Evolutionary conservation across 2,329 filamentous ascomycete genomes (phyloP).

Genomic region (Sporothrix humicola): DNA sequence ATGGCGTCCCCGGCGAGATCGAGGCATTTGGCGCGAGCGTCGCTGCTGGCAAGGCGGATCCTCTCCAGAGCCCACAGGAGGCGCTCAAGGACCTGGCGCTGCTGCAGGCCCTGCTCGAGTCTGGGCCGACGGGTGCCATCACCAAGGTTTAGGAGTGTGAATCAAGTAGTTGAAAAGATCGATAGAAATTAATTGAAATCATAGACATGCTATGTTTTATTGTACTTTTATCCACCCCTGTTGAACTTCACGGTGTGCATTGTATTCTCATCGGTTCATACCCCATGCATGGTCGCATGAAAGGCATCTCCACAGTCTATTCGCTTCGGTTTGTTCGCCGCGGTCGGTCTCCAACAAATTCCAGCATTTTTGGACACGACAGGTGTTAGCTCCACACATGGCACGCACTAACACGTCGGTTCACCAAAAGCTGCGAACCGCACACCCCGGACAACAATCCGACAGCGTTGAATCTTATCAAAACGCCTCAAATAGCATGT

Average conservation of each 20-base stretch:
- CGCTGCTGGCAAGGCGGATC: constrained; percentile 38
- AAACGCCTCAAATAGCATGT: no score
- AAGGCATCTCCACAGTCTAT: background rate
- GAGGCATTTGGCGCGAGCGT: constrained; percentile 42
- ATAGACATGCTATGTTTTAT: background rate
- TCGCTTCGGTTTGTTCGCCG: background rate
- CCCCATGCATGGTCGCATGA: no score
- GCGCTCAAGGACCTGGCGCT: constrained; percentile 44
- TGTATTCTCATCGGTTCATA: background rate
- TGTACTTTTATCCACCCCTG: background rate
- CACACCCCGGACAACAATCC: no score
- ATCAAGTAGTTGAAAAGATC: background rate
- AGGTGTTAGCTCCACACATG: background rate
- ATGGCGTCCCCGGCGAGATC: constrained; percentile 43
- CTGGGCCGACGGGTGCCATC: constrained; percentile 38
- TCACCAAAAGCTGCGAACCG: no score
- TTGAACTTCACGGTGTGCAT: background rate
- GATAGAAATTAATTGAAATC: background rate
- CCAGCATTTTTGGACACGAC: no score
- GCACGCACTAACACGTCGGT: background rate
- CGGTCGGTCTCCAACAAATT: background rate
- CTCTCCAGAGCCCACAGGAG: constrained; percentile 42
- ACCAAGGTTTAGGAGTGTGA: background rate
- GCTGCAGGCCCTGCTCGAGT: constrained; percentile 43
- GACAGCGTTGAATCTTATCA: no score